phyloP scores from a whole-genome alignment of 768 basidiomycete genomes.

The Suillus subalutaceus region DNA sequence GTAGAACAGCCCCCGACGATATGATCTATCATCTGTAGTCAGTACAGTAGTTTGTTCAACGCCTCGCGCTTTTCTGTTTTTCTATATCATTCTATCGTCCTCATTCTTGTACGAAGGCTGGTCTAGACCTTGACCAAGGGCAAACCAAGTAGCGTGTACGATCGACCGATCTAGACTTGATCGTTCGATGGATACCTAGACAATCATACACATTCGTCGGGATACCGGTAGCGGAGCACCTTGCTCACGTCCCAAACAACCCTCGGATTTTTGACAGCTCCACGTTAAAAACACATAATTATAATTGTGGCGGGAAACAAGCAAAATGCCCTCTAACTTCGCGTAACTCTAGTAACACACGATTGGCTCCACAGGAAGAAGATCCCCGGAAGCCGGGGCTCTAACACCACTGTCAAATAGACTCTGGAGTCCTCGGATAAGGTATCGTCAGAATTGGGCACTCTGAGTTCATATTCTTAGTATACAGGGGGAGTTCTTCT shows the following conservation, averaged over 20 bases:
- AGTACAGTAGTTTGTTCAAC: conserved; percentile 22
- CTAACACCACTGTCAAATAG: conserved; percentile 7
- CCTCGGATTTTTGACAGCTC: conserved; percentile 4
- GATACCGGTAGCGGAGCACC: conserved; percentile 4
- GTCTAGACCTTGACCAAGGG: conserved; percentile 1
- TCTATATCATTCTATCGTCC: conserved; percentile 24
- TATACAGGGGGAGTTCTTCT: not conserved
- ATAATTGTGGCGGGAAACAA: not conserved
- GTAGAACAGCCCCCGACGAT: conserved; percentile 32
- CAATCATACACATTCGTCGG: not conserved
- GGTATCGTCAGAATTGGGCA: conserved; percentile 8
- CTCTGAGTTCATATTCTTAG: conserved; percentile 2
- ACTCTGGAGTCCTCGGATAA: conserved; percentile 14
- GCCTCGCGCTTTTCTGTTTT: conserved; percentile 25
- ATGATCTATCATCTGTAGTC: conserved; percentile 26
- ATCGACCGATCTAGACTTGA: conserved; percentile 1
- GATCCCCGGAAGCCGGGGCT: conserved; percentile 7
- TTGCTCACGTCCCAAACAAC: not conserved
- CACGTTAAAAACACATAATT: not conserved
- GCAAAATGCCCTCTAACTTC: conserved; percentile 5
- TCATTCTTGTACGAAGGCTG: conserved; percentile 15
- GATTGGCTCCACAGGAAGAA: conserved; percentile 4
- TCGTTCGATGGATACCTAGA: conserved; percentile 3
- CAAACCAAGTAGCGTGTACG: not conserved
- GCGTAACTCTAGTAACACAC: not conserved